phyloP scores from a whole-genome alignment of 768 basidiomycete species.

The Arthromyces matolae region DNA sequence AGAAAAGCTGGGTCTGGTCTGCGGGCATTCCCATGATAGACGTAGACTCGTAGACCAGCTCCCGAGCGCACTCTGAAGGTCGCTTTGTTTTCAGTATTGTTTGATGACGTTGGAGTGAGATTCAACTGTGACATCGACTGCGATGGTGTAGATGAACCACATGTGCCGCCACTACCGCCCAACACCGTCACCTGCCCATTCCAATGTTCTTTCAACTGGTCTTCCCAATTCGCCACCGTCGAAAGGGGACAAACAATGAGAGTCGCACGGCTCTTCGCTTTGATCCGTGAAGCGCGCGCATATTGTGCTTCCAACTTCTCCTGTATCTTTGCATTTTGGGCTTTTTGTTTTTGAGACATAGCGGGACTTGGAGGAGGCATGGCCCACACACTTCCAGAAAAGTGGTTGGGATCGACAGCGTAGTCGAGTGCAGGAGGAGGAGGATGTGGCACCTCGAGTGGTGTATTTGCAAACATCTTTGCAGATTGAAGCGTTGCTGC shows the following conservation, averaged over 20 bases:
- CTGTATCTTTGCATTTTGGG: slow-evolving; percentile 60
- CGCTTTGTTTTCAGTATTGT: slow-evolving; percentile 31
- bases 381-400: slow-evolving; percentile 78
- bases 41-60: slow-evolving; percentile 74
- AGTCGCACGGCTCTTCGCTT: slow-evolving; percentile 82
- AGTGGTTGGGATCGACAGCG: slow-evolving; percentile 50
- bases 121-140: slow-evolving; percentile 35
- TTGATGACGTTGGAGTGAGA: slow-evolving; percentile 28
- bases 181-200: slow-evolving; percentile 79
- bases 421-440: slow-evolving; percentile 23
- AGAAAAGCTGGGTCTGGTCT: slow-evolving; percentile 83
- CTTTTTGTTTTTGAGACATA: slow-evolving; percentile 51
- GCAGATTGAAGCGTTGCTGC: slow-evolving; percentile 80
- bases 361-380: slow-evolving; percentile 56
- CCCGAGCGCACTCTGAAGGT: slow-evolving; percentile 41
- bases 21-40: slow-evolving; percentile 92
- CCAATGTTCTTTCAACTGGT: slow-evolving; percentile 98
- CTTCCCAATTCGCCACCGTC: slow-evolving; percentile 98
- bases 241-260: slow-evolving; percentile 96
- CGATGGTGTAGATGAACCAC: slow-evolving; percentile 31
- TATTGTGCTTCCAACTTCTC: slow-evolving; percentile 73
- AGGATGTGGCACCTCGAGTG: slow-evolving; percentile 44
- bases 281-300: slow-evolving; percentile 69
- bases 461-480: slow-evolving; percentile 54
- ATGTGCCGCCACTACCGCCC: slow-evolving; percentile 63